Conservation (phyloP, 306 rosid species). For the Biancaea sappan region DNA sequence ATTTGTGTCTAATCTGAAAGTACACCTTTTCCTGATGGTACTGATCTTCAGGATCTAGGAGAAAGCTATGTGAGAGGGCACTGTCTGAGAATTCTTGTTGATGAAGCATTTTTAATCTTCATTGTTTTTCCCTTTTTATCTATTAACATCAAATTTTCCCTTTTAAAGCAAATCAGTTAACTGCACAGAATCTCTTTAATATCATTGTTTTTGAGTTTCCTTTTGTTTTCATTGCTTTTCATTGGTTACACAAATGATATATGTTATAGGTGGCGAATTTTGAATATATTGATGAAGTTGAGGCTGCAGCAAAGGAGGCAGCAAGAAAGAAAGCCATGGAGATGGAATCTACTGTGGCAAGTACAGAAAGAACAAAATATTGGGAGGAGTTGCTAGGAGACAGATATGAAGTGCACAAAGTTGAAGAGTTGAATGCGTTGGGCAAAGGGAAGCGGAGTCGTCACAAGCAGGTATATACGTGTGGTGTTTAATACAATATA, state of each 20-base stretch:
- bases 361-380: constrained; percentile 66
- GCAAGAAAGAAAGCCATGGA: constrained; percentile 63
- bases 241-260: neutral
- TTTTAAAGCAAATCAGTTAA: neutral
- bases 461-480: constrained; percentile 61
- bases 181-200: neutral
- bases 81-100: neutral
- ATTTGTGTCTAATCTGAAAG: neutral
- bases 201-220: neutral
- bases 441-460: constrained; percentile 99
- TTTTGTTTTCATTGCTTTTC: constrained; percentile 8
- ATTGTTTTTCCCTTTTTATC: neutral
- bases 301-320: constrained; percentile 82
- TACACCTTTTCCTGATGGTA: neutral
- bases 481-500: constrained; percentile 2
- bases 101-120: neutral
- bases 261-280: constrained; percentile 75
- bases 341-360: constrained; percentile 28
- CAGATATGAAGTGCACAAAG: constrained; percentile 82
- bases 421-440: constrained; percentile 84
- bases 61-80: neutral
- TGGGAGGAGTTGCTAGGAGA: constrained; percentile 97
- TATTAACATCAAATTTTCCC: neutral
- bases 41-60: neutral
- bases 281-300: constrained; percentile 86